phyloP scores from a whole-genome alignment of 2,329 filamentous ascomycete genomes.

The Botrytis cinerea region DNA sequence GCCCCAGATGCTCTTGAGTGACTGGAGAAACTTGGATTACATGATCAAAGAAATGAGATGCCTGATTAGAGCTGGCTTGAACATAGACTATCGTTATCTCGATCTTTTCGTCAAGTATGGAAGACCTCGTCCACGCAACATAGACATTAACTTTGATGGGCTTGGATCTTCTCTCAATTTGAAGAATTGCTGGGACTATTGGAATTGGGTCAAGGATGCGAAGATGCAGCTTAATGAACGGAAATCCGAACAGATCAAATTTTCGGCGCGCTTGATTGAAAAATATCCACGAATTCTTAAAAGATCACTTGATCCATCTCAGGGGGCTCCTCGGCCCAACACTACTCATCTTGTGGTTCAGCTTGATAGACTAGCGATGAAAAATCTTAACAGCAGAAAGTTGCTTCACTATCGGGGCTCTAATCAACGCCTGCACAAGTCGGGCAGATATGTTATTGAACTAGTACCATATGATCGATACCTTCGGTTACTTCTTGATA shows the following conservation, averaged over 20 bases:
- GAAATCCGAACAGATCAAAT: neutral
- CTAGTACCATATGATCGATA: slow-evolving; percentile 20
- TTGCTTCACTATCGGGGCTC: neutral
- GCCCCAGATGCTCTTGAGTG: neutral
- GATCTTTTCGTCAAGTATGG: slow-evolving; percentile 9
- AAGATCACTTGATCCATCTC: slow-evolving; percentile 2
- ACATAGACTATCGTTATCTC: neutral
- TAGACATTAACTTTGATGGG: neutral
- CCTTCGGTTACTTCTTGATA: slow-evolving; percentile 11
- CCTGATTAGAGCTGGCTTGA: neutral
- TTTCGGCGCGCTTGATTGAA: slow-evolving; percentile 1
- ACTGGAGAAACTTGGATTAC: neutral
- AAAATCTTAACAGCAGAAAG: neutral
- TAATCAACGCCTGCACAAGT: neutral
- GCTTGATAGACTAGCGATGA: neutral
- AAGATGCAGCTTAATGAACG: neutral
- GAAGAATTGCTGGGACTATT: neutral
- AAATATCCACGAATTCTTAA: slow-evolving; percentile 13
- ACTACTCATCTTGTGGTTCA: neutral
- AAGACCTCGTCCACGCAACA: neutral
- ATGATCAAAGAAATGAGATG: neutral
- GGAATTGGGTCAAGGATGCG: slow-evolving; percentile 14
- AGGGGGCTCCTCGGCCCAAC: neutral
- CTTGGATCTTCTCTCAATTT: neutral
- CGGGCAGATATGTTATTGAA: neutral